Conservation (phyloP, 1,139 yeast species). For the Geotrichum cucujoidarum region DNA sequence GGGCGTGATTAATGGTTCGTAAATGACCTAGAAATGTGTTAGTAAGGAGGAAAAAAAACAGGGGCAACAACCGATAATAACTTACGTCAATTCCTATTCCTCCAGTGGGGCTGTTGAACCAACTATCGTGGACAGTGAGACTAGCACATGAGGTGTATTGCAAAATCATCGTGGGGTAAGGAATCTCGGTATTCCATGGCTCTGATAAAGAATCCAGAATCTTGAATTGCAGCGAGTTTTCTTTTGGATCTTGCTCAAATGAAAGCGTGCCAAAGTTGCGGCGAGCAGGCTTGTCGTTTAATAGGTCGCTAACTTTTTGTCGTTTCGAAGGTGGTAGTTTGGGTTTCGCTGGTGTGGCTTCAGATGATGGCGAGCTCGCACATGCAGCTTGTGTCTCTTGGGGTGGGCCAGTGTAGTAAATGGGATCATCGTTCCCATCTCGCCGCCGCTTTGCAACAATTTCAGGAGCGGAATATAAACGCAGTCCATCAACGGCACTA, state of each 20-base stretch:
- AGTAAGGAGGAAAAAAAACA: neutral
- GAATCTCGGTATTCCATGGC: slow-evolving; percentile 17
- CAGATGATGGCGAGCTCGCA: neutral
- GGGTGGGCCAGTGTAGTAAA: neutral
- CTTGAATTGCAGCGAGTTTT: slow-evolving; percentile 10
- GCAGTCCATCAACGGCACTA: slow-evolving; percentile 18
- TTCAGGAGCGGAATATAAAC: slow-evolving; percentile 13
- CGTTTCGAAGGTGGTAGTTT: neutral
- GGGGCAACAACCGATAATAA: neutral
- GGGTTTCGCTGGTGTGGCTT: neutral
- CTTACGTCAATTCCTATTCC: slow-evolving; percentile 14
- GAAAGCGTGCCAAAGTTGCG: slow-evolving; percentile 20
- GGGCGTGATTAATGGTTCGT: neutral
- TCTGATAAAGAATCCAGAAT: slow-evolving; percentile 16
- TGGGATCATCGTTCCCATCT: neutral
- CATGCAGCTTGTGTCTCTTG: neutral
- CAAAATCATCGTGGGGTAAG: slow-evolving; percentile 21
- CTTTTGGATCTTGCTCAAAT: slow-evolving; percentile 15
- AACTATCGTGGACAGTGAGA: slow-evolving; percentile 15
- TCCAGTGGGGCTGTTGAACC: slow-evolving; percentile 19
- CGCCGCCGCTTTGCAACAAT: slow-evolving; percentile 6
- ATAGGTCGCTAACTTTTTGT: neutral
- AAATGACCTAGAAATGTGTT: neutral
- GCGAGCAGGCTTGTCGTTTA: slow-evolving; percentile 15
- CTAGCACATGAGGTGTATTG: slow-evolving; percentile 17